Evolutionary conservation across 805 yeast genomes (phyloP), one percentile per base, ranked within the genome.

Genomic region (Hyphopichia homilentoma): DNA sequence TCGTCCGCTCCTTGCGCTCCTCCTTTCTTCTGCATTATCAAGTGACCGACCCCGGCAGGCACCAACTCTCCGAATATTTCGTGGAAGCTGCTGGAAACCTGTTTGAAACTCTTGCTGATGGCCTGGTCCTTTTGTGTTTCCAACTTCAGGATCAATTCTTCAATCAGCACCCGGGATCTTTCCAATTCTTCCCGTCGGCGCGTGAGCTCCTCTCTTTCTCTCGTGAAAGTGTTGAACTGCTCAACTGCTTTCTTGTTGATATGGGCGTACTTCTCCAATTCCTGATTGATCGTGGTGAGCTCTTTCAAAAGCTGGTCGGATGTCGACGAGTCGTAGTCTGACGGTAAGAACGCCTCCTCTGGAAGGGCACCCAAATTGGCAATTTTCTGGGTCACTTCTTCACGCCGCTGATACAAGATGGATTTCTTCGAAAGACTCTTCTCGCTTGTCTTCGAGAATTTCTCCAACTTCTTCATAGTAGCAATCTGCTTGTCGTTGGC

Each of bases 181-280:
- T 76, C 82, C 22, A 90, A 66, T 40, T 86, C 95, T 12, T 61
- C 62, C 22, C 84, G 72, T 46, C 97, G 77, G 16, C 60, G 64
- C 1, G 70, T 70, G 37, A 90, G 63, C 4, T 79, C 82, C 29
- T 76, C 81, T 33, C 83, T 70, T 54, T 89, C 93, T 36, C 73
- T 77, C 13, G 83, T 75, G 52, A 87, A 88, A 25, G 76, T 78
- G 30, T 70, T 61, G 50, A 73, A 85, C 50, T 89, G 96, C 46
- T 89, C 97, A 43, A 84, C 65, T 0, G 97, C 96, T 49, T 87
- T 85, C 52, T 83, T 84, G 60, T 90, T 90, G 30, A 93, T 84
- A 54, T 87, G 94, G 16, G 76, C 73, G 52, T 75, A 81, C 44
- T 75, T 69, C 27, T 76, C 73, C 24, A 90, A 61, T 18, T 72